Evolutionary conservation across 2,329 filamentous ascomycete species (phyloP).

Genomic region (Thielaviopsis cerberus): DNA sequence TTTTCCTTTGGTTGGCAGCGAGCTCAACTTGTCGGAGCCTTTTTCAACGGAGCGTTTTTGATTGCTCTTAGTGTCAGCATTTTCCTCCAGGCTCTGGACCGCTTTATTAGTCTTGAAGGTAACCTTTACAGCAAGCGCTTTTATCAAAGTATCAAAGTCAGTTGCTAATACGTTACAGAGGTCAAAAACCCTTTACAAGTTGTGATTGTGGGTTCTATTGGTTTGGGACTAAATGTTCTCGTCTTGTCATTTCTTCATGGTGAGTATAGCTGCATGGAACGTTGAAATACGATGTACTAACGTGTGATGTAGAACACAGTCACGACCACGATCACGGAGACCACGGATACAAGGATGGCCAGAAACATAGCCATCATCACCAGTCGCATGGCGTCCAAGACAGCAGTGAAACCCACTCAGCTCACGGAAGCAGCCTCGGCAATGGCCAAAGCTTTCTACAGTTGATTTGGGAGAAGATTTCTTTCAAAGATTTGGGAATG

Average conservation of each 20-base stretch:
- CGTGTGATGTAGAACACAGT: slow-evolving; percentile 10
- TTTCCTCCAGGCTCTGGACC: slow-evolving; percentile 52
- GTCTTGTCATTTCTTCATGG: slow-evolving; percentile 48
- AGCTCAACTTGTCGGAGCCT: slow-evolving; percentile 53
- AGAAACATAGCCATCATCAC: slow-evolving; percentile 18
- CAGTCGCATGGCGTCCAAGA: slow-evolving; percentile 16
- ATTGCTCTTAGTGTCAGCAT: slow-evolving; percentile 55
- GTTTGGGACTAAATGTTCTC: slow-evolving; percentile 48
- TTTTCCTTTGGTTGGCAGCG: slow-evolving; percentile 63
- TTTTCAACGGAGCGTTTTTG: slow-evolving; percentile 65
- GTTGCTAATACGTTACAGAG: slow-evolving; percentile 21
- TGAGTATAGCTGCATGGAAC: slow-evolving; percentile 16
- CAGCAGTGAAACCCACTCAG: slow-evolving; percentile 13
- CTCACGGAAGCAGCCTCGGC: slow-evolving; percentile 18
- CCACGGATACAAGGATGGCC: no score
- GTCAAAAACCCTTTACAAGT: slow-evolving; percentile 48
- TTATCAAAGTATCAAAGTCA: neutral
- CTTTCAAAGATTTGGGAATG: slow-evolving; percentile 46
- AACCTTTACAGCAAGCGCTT: slow-evolving; percentile 14
- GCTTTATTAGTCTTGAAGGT: slow-evolving; percentile 42
- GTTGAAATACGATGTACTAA: slow-evolving; percentile 4
- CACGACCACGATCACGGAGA: slow-evolving; percentile 25
- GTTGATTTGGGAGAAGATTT: slow-evolving; percentile 17
- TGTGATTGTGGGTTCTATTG: slow-evolving; percentile 49
- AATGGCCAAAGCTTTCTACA: slow-evolving; percentile 30